Percentiles rank a stretch among this genome's conserved stretches.
Evolutionary conservation across 768 basidiomycete species (phyloP).

Genomic region (Amanita brunnescens): DNA sequence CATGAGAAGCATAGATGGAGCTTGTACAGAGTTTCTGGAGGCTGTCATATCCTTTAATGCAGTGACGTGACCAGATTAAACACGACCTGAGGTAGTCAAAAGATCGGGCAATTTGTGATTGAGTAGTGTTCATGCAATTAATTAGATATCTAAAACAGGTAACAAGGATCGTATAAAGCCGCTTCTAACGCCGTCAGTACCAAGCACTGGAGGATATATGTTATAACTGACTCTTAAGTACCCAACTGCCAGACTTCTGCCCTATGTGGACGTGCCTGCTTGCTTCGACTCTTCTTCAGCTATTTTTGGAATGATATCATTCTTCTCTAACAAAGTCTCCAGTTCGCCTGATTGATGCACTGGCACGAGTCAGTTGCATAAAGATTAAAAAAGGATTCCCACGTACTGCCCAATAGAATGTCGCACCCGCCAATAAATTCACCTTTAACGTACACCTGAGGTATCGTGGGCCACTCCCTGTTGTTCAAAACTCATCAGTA

Average conservation of each 20-base stretch:
- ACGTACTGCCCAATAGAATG: conserved; percentile 84
- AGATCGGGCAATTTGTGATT: too few relatives aligned
- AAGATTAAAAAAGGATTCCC: conserved; percentile 6
- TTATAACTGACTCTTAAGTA: neutral
- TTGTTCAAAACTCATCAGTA: neutral
- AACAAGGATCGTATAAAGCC: neutral
- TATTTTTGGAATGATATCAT: conserved; percentile 55
- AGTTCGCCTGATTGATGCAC: conserved; percentile 98
- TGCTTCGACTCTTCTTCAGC: conserved; percentile 14
- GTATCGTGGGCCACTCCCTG: conserved; percentile 98
- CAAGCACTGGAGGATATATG: neutral
- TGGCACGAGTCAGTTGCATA: conserved; percentile 19
- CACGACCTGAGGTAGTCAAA: too few relatives aligned
- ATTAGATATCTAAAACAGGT: too few relatives aligned
- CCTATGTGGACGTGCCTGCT: conserved; percentile 2
- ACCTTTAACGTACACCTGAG: conserved; percentile 89
- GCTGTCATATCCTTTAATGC: too few relatives aligned
- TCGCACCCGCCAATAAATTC: conserved; percentile 98
- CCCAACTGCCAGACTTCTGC: too few relatives aligned
- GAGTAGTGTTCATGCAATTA: too few relatives aligned
- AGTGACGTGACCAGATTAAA: too few relatives aligned
- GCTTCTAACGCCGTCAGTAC: neutral
- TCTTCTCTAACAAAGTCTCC: conserved; percentile 68
- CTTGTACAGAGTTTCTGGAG: too few relatives aligned
- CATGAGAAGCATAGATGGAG: too few relatives aligned